Base-by-base conservation (phyloP, 164 flowering plant genomes). In the Magnolia kwangsiensis region DNA sequence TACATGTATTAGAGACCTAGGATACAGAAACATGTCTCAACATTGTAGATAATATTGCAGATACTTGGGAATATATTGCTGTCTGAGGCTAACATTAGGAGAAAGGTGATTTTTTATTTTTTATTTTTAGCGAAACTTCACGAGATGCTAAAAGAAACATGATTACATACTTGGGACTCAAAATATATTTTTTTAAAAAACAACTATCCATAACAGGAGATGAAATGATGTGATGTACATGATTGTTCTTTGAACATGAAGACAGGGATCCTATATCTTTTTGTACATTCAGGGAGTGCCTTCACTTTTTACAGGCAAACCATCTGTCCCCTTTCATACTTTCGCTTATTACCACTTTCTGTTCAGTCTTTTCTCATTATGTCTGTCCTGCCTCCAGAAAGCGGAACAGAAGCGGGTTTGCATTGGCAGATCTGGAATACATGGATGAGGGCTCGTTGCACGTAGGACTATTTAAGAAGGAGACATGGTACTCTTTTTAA, bases 371-470 rank as follows among this genome's bases (percentile, higher is more conserved):
- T 68, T 74, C 77, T n/a, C 37, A 69, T 10, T 71, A 16, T 63
- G 51, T 71, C 21, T 72, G 8, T 67, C 61, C 68, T 27, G 78
- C 74, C 70, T 80, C 27, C 90, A 94, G 98, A 86, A 80, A 82
- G 90, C 97, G 1, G 97, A 94, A 85, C 86, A 86, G 63, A 87
- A 88, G 65, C 86, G 93, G 73, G 95, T 93, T 69, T 92, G 98
- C 89, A 89, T 90, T 80, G 99, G 99, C 69, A 85, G 89, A 89
- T 96, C 99, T 79, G 96, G 94, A 51, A 93, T 96, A 84, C 99
- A 96, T 82, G 96, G 98, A 45, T 94, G 99, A 98, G 98, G 99
- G 63, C 98, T 96, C 50, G 94, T 96, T 84, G 98, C 99, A 51
- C 90, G 93, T 20, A 80, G 86, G 72, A 81, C 83, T 67, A 93